phyloP scores from a whole-genome alignment of 148 eudicot species.

The Pharnaceum exiguum region DNA sequence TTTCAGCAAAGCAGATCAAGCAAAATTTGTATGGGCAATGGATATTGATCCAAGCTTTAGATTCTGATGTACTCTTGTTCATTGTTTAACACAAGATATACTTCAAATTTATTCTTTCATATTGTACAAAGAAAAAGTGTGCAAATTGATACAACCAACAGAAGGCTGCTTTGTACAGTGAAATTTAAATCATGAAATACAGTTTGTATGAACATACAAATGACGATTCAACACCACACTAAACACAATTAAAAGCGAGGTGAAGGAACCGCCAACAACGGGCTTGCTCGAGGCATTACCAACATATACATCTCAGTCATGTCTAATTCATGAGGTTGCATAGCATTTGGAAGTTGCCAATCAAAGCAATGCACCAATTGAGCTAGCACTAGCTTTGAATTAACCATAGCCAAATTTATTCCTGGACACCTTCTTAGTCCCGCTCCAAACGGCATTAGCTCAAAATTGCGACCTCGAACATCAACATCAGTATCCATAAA shows the following conservation, averaged over 20 bases:
- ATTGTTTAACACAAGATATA: no score
- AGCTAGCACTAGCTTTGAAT: background rate
- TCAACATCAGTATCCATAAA: background rate
- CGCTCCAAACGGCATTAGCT: conserved; percentile 8
- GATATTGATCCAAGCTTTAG: conserved; percentile 83
- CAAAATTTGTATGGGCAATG: conserved; percentile 97
- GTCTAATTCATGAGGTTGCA: conserved; percentile 3
- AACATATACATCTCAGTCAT: conserved; percentile 11
- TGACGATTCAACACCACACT: no score
- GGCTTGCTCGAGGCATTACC: background rate
- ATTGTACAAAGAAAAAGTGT: no score
- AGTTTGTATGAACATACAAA: no score
- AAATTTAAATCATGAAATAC: no score
- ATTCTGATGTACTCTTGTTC: conserved; percentile 43
- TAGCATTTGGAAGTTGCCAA: conserved; percentile 14
- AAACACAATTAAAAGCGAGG: no score
- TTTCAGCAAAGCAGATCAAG: conserved; percentile 86
- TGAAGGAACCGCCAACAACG: conserved; percentile 7
- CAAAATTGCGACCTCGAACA: conserved; percentile 2
- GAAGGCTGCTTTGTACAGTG: no score
- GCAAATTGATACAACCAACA: no score
- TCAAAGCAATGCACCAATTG: conserved; percentile 14
- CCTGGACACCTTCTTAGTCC: conserved; percentile 19
- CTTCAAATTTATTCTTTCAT: no score
- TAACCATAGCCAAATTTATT: background rate